phyloP scores from a whole-genome alignment of 2,329 filamentous ascomycete species.

The Didymella pomorum region DNA sequence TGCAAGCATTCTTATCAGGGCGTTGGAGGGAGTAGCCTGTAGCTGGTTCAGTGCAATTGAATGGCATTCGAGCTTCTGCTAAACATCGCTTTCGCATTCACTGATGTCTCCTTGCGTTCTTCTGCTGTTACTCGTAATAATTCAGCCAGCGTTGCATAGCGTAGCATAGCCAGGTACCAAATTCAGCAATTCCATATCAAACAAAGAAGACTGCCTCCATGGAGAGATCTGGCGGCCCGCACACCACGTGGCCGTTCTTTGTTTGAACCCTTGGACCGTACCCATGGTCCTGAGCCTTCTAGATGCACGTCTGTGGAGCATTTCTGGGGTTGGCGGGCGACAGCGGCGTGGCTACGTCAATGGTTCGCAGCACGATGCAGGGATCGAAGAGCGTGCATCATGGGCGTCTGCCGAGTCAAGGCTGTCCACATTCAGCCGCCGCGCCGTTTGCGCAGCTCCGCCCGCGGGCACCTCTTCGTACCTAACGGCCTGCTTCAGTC shows the following conservation, averaged over 20 bases:
- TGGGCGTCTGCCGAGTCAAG: conserved; percentile 15
- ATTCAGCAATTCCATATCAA: background rate
- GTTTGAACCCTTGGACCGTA: background rate
- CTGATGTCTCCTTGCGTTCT: conserved; percentile 2
- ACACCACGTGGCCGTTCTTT: conserved; percentile 12
- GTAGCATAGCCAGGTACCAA: conserved; percentile 19
- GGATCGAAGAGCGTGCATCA: conserved; percentile 15
- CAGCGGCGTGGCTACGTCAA: conserved; percentile 18
- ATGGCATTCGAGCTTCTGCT: conserved; percentile 25
- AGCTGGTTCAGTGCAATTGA: conserved; percentile 30
- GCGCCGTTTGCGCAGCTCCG: conserved; percentile 14
- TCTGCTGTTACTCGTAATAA: conserved; percentile 6
- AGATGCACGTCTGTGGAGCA: conserved; percentile 19
- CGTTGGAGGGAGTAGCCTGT: conserved; percentile 22
- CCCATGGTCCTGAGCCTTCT: conserved; percentile 1
- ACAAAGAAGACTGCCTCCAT: background rate
- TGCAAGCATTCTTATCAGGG: conserved; percentile 31
- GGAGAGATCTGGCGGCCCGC: background rate
- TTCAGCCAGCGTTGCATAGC: conserved; percentile 18
- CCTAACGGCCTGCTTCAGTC: conserved; percentile 2
- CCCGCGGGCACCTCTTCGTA: conserved; percentile 4
- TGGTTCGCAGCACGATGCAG: conserved; percentile 9
- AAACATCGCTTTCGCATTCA: background rate
- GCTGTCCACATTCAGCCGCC: conserved; percentile 18
- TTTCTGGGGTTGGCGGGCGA: conserved; percentile 12